These are phyloP conservation scores for Mycocalia duriaeana DNA, from an alignment of 1,284 basidiomycete genomes.

Conservation along the genomic window DNA sequence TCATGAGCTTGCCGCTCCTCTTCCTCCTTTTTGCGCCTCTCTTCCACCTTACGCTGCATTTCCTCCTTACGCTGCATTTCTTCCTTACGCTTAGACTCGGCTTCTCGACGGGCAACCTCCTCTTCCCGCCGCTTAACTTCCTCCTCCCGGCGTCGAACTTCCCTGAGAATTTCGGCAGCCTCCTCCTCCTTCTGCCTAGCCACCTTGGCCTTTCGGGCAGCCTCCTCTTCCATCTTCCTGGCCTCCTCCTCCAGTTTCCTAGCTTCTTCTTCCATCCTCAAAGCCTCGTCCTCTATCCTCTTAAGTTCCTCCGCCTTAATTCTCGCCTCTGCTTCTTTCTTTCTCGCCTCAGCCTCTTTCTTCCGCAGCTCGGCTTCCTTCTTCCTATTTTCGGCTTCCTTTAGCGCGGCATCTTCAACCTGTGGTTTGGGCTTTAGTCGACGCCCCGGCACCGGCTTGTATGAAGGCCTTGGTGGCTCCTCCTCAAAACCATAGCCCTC, in stretches of 20 bases:
- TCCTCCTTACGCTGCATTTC: neutral
- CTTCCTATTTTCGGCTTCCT: conserved; percentile 1
- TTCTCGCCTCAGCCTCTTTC: neutral
- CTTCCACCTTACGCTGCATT: neutral
- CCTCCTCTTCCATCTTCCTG: conserved; percentile 1
- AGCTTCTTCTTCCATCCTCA: neutral
- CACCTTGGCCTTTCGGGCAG: conserved; percentile 1
- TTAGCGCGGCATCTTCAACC: neutral
- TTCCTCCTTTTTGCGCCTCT: conserved; percentile 1
- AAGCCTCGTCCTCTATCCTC: neutral
- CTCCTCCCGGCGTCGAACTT: neutral
- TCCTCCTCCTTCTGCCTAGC: neutral
- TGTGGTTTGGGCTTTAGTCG: no score
- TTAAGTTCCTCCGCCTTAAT: neutral
- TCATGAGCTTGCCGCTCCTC: neutral
- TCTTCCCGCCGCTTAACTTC: conserved; percentile 2
- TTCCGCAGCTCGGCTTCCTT: neutral
- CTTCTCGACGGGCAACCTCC: neutral
- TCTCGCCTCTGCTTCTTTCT: conserved; percentile 1
- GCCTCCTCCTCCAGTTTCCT: neutral
- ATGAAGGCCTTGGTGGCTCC: no score
- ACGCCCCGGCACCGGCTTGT: no score
- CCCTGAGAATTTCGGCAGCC: neutral
- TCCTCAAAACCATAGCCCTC: no score
- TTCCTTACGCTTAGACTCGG: neutral